These are phyloP conservation scores for Cucumis sativus DNA, from an alignment of 306 rosid species.

Conservation along the genomic window Cucumber_9930_V3 NC_026656.2:20661001-20661500, in stretches of 20 bases:
- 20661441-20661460: background rate
- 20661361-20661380: too few relatives aligned
- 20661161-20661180: background rate
- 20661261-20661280: too few relatives aligned
- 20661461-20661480: background rate
- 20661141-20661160: background rate
- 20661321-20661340: background rate
- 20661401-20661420: background rate
- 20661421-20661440: background rate
- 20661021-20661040: background rate
- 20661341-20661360: too few relatives aligned
- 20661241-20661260: background rate
- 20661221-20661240: background rate
- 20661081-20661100: background rate
- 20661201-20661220: background rate
- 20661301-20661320: background rate
- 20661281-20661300: too few relatives aligned
- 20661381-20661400: background rate
- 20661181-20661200: background rate
- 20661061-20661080: background rate
- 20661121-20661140: background rate
- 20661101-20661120: background rate
- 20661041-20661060: background rate
- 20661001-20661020: conserved; percentile 4
- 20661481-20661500: background rate